Evolutionary conservation across 768 basidiomycete species (phyloP), one percentile per base, ranked within the genome.

Genomic region (Boletellus ananiceps): DNA sequence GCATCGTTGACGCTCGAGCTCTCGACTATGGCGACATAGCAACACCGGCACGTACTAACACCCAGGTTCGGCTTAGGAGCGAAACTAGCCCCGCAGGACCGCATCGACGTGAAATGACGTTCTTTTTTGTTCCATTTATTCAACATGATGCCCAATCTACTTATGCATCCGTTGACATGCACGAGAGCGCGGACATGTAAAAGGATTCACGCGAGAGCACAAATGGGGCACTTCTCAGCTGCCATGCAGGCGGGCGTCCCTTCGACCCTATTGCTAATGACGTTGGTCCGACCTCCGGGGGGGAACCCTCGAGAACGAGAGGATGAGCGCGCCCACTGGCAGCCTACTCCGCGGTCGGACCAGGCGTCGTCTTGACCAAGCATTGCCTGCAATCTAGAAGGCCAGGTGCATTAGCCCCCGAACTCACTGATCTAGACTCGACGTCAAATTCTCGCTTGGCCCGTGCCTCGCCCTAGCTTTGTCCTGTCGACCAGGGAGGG

Each of bases 391-490:
- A 44, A 42, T 45, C 51, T 40, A 39, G 35, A 41, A 61, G 35
- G 40, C 39, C 27, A 23, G 42, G 23, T 25, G 19, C 37, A 46
- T 25, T 32, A 27, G 50, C 40, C 51, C 55, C 54, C 54, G 50
- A 58, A 21, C 54, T 35, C 25, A 39, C 41, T 13, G 57, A 58
- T 51, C 64, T 58, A 67, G 63, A 66, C 55, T 56, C 38, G 45
- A 57, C 29, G 54, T 59, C 62, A 64, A 55, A 59, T 56, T 55
- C 46, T 57, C 56, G 60, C 61, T 67, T 58, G 55, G 46, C 21
- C 15, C n/a, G 51, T 43, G 53, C 46, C 44, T 54, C 61, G 52
- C 61, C 67, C 67, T 51, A 57, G 54, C 56, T 58, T 49, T 54
- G 53, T 50, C 42, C 39, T 38, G 38, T 57, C 44, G 31, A 43